Percentiles rank a stretch among this genome's conserved stretches.
These are phyloP conservation scores for Solanum dulcamara DNA, from an alignment of 257 asterid species.

Conservation along the genomic window DNA sequence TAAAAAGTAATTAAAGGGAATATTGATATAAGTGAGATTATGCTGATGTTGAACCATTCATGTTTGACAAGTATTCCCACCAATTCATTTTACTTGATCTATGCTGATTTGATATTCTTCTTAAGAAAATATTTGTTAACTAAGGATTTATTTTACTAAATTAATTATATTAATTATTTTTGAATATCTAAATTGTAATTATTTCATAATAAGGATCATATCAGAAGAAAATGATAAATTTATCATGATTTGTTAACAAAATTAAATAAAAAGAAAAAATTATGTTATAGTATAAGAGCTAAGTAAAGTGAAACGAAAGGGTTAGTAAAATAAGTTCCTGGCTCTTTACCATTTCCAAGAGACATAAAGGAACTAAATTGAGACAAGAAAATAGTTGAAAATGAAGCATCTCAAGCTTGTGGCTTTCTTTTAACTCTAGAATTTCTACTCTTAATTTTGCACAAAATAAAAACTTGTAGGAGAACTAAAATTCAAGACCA, in stretches of 20 bases:
- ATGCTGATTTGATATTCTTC: not conserved
- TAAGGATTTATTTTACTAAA: no score
- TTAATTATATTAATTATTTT: no score
- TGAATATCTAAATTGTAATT: not conserved
- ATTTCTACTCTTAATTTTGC: not conserved
- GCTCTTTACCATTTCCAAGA: not conserved
- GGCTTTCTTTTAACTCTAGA: not conserved
- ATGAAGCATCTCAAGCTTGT: not conserved
- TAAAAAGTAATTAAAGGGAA: not conserved
- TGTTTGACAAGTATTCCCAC: no score
- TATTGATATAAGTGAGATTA: not conserved
- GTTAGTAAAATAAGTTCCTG: not conserved
- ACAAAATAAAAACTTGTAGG: not conserved
- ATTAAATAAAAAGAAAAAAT: no score
- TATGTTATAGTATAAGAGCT: no score
- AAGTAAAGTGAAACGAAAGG: no score
- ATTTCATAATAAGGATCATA: not conserved
- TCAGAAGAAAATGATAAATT: not conserved
- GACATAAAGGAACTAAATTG: not conserved
- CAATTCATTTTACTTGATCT: no score
- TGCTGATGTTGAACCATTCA: not conserved
- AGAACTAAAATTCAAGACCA: not conserved
- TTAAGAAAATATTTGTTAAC: no score
- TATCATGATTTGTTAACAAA: not conserved
- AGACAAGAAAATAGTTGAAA: not conserved